phyloP scores from a whole-genome alignment of 140 eudicot genomes.

The Anethum foeniculum region DNA sequence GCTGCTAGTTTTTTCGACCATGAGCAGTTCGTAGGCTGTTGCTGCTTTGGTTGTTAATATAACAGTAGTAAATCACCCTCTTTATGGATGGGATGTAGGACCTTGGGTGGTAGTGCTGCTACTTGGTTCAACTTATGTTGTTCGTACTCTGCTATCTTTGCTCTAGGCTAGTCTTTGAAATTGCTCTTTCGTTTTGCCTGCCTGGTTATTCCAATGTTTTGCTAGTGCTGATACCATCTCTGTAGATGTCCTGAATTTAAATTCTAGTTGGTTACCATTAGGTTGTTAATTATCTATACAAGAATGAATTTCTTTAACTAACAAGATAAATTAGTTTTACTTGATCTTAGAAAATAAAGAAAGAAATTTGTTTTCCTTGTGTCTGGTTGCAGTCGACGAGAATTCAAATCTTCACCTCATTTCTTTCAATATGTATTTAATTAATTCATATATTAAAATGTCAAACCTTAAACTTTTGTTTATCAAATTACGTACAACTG shows the following conservation, averaged over 20 bases:
- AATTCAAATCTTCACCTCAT: too few relatives aligned
- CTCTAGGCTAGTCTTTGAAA: background rate
- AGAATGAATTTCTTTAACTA: too few relatives aligned
- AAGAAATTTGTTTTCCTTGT: too few relatives aligned
- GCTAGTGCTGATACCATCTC: background rate
- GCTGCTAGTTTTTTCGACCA: slow-evolving; percentile 4
- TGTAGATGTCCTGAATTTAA: background rate
- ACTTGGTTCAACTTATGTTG: background rate
- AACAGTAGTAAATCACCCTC: background rate
- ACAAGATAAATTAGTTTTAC: too few relatives aligned
- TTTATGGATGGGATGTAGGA: background rate
- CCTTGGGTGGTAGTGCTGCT: background rate
- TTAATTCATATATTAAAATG: too few relatives aligned
- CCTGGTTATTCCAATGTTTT: background rate
- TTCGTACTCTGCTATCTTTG: background rate
- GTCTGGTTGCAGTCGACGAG: too few relatives aligned
- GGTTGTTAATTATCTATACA: too few relatives aligned
- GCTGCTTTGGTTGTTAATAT: slow-evolving; percentile 9
- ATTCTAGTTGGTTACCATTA: background rate
- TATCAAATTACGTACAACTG: too few relatives aligned
- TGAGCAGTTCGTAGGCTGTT: slow-evolving; percentile 3
- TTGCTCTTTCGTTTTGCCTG: background rate
- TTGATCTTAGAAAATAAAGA: too few relatives aligned
- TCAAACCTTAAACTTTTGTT: too few relatives aligned
- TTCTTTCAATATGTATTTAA: too few relatives aligned